A percentile compares a stretch with the other conserved stretches of the same genome.
Conservation (phyloP, 1,284 basidiomycete species). For the Austroboletus niveus region DNA sequence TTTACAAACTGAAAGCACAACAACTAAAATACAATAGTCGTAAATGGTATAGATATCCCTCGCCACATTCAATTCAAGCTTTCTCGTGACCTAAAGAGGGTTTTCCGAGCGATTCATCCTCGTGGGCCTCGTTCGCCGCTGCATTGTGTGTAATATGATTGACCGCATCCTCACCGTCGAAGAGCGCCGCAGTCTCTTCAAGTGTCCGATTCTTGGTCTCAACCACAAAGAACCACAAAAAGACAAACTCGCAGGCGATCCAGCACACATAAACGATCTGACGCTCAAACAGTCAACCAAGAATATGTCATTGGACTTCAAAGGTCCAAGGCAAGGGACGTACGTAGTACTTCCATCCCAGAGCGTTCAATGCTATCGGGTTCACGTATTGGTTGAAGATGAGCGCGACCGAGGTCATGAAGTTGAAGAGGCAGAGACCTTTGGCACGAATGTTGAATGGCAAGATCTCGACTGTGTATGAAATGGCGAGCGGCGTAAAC, state of each 20-base stretch:
- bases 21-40: too few species aligned
- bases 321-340: too few species aligned
- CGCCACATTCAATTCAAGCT: too few species aligned
- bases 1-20: too few species aligned
- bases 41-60: too few species aligned
- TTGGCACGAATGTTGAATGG: conserved; percentile 75
- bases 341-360: conserved; percentile 64
- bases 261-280: conserved; percentile 68
- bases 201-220: conserved; percentile 73
- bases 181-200: conserved; percentile 71
- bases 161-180: conserved; percentile 59
- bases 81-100: too few species aligned
- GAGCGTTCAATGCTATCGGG: conserved; percentile 60
- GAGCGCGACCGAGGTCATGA: conserved; percentile 61
- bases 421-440: conserved; percentile 75
- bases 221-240: conserved; percentile 63
- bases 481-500: conserved; percentile 62
- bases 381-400: conserved; percentile 84
- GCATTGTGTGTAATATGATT: conserved; percentile 37
- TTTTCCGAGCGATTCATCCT: too few species aligned
- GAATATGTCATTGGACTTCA: too few species aligned
- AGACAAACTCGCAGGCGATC: conserved; percentile 61
- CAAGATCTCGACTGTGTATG: conserved; percentile 75
- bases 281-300: too few species aligned
- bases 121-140: too few species aligned